Percentiles rank a stretch among this genome's conserved stretches.
Conservation (phyloP, 2,329 filamentous ascomycete species). For the Leptodontidium sp. region DNA sequence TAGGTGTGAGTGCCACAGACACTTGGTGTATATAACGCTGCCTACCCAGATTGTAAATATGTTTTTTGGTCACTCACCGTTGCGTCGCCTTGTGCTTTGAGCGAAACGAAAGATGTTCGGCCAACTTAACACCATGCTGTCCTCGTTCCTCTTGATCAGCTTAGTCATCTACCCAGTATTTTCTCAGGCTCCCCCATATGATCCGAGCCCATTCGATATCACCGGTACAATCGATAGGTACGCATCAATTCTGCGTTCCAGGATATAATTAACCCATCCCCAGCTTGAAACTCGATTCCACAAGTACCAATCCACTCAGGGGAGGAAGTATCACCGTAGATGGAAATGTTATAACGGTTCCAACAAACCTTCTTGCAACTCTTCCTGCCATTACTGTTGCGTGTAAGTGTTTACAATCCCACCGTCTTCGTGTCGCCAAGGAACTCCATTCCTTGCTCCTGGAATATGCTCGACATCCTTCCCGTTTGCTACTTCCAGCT, state of each 20-base stretch:
- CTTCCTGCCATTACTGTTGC: slow-evolving; percentile 38
- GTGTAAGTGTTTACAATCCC: slow-evolving; percentile 17
- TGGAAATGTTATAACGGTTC: slow-evolving; percentile 31
- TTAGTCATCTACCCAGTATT: not conserved
- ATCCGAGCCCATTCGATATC: slow-evolving; percentile 34
- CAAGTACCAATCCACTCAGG: slow-evolving; percentile 29
- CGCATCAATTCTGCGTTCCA: not conserved
- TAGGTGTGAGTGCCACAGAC: no score
- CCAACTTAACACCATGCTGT: not conserved
- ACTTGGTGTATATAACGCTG: no score
- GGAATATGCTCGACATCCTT: no score
- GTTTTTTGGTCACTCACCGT: no score
- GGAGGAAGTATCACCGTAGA: slow-evolving; percentile 38
- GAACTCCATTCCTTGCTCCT: no score
- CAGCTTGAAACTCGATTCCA: slow-evolving; percentile 3
- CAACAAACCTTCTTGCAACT: slow-evolving; percentile 36
- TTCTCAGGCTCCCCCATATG: slow-evolving; percentile 30
- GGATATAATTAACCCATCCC: not conserved
- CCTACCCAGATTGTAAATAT: no score
- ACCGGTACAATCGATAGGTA: slow-evolving; percentile 36
- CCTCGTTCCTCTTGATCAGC: not conserved
- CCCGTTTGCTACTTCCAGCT: no score
- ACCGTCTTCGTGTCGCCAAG: no score
- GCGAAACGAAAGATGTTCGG: not conserved
- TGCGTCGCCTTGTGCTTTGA: no score